Evolutionary conservation across 164 flowering plant genomes (phyloP).

Genomic region (Litsea cubeba): DNA sequence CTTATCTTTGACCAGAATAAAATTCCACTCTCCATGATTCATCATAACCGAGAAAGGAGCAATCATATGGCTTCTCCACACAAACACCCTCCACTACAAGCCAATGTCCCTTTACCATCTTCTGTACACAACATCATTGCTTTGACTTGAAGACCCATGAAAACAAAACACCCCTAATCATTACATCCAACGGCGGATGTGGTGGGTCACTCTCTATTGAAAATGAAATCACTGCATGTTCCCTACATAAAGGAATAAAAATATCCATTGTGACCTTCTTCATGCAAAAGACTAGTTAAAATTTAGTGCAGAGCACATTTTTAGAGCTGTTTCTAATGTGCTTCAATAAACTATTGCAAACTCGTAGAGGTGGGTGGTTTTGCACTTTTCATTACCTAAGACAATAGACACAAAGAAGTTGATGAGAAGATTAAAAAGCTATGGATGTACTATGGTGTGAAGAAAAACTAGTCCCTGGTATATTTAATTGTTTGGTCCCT

Average conservation of each 20-base stretch:
- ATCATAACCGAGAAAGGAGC: slow-evolving; percentile 19
- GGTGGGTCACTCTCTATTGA: not conserved
- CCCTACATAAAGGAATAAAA: not conserved
- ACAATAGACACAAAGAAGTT: not conserved
- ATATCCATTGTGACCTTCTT: slow-evolving; percentile 1
- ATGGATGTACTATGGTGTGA: not conserved
- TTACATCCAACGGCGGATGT: slow-evolving; percentile 14
- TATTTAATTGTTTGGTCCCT: slow-evolving; percentile 5
- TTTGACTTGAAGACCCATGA: slow-evolving; percentile 12
- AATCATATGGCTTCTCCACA: slow-evolving; percentile 14
- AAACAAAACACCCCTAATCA: slow-evolving; percentile 6
- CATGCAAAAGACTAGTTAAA: slow-evolving; percentile 7
- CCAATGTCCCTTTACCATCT: slow-evolving; percentile 7
- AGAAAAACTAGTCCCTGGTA: not conserved
- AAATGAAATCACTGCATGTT: not conserved
- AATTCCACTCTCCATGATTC: slow-evolving; percentile 14
- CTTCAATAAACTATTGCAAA: slow-evolving; percentile 13
- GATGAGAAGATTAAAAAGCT: not conserved
- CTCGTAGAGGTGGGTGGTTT: slow-evolving; percentile 19
- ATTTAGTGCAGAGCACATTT: slow-evolving; percentile 2
- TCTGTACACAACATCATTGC: slow-evolving; percentile 8
- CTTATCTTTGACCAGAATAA: slow-evolving; percentile 24
- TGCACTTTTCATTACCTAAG: slow-evolving; percentile 10
- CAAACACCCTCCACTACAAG: slow-evolving; percentile 13
- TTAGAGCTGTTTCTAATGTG: slow-evolving; percentile 1